A percentile compares a stretch with the other conserved stretches of the same genome.
Evolutionary conservation across 768 basidiomycete species (phyloP).

Genomic region (Bullera alba): DNA sequence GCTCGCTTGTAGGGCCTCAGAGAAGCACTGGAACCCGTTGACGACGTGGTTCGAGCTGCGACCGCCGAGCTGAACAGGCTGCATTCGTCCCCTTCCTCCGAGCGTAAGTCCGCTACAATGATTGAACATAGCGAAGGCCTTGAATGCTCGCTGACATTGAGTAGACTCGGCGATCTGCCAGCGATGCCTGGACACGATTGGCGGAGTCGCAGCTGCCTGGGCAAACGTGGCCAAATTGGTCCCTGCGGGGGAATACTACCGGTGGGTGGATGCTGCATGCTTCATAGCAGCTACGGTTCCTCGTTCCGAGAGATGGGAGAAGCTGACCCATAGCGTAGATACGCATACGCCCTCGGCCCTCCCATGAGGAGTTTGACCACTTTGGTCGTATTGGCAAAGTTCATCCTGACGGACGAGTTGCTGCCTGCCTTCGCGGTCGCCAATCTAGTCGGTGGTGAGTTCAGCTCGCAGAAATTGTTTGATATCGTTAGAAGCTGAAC

Average conservation of each 20-base stretch:
- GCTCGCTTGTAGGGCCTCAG: constrained; percentile 18
- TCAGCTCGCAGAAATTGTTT: not conserved
- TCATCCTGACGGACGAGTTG: constrained; percentile 45
- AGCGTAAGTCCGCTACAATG: constrained; percentile 18
- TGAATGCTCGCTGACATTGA: not conserved
- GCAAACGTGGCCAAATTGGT: constrained; percentile 35
- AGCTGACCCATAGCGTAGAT: not conserved
- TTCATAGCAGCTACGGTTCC: too few relatives aligned
- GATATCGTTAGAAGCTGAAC: not conserved
- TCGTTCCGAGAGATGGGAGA: constrained; percentile 1
- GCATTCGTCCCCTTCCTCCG: constrained; percentile 18
- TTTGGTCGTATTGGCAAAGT: constrained; percentile 39
- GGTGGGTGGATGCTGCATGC: constrained; percentile 34
- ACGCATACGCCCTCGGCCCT: constrained; percentile 26
- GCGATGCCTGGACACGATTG: constrained; percentile 16
- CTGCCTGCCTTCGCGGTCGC: constrained; percentile 37
- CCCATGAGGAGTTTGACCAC: constrained; percentile 35
- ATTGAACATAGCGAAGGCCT: too few relatives aligned
- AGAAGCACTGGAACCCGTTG: constrained; percentile 36
- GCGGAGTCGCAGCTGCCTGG: constrained; percentile 21
- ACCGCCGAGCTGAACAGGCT: constrained; percentile 29
- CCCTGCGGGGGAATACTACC: constrained; percentile 44
- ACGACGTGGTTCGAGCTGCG: constrained; percentile 29
- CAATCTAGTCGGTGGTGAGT: constrained; percentile 45
- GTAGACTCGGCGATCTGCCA: constrained; percentile 26